phyloP scores from a whole-genome alignment of 2,329 filamentous ascomycete species.

The Colletotrichum sp. region DNA sequence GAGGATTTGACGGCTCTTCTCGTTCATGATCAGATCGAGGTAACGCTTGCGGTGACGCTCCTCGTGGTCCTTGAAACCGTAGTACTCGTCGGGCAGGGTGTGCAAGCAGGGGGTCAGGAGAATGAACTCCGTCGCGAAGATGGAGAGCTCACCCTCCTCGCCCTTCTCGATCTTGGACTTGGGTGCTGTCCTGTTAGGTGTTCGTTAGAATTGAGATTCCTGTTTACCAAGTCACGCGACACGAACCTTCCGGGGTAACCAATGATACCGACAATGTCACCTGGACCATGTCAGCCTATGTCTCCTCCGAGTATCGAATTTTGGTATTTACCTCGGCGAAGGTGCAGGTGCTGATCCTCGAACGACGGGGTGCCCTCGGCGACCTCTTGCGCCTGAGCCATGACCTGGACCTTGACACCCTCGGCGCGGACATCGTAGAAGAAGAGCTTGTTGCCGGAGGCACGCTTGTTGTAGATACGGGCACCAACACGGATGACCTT shows the following conservation, averaged over 20 bases:
- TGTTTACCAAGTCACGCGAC: background rate
- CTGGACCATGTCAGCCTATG: background rate
- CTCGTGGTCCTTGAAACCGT: constrained; percentile 95
- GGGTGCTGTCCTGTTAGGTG: constrained; percentile 69
- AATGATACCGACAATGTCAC: constrained; percentile 89
- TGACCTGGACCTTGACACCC: constrained; percentile 80
- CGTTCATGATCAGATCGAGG: constrained; percentile 97
- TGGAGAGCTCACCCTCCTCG: constrained; percentile 88
- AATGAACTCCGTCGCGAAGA: constrained; percentile 86
- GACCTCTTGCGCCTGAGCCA: constrained; percentile 86
- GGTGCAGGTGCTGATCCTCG: constrained; percentile 85
- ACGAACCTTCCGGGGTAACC: constrained; percentile 71
- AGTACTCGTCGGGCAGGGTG: constrained; percentile 87
- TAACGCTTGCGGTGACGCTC: constrained; percentile 91
- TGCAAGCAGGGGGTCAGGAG: constrained; percentile 92
- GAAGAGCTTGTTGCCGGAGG: constrained; percentile 81
- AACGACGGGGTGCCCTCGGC: constrained; percentile 72
- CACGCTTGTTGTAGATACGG: constrained; percentile 87
- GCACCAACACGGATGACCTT: constrained; percentile 79
- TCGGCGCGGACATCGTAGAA: constrained; percentile 84
- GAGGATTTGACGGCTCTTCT: constrained; percentile 82
- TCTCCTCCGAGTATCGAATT: background rate
- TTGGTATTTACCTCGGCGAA: constrained; percentile 67
- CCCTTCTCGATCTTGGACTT: constrained; percentile 83
- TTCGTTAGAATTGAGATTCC: background rate